These are phyloP conservation scores for Deinandra increscens DNA, from an alignment of 129 eudicot species.

Conservation along the genomic window DNA sequence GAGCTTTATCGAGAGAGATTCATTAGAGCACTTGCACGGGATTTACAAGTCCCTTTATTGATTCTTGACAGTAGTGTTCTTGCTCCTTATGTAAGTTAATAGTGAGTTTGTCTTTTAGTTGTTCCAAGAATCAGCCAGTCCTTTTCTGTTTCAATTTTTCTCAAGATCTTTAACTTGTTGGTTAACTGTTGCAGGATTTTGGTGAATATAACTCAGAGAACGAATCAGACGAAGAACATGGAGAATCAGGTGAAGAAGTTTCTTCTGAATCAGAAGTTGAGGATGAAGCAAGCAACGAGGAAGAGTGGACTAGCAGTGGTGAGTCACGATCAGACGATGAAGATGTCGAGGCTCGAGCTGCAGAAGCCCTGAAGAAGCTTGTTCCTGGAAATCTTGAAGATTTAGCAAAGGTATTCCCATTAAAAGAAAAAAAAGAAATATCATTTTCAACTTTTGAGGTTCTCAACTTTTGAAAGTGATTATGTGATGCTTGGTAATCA, in stretches of 20 bases:
- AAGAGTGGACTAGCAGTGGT: slow-evolving; percentile 73
- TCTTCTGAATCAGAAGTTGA: slow-evolving; percentile 73
- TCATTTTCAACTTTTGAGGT: not conserved
- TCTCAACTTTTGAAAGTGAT: not conserved
- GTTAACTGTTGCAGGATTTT: slow-evolving; percentile 50
- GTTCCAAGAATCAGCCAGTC: not conserved
- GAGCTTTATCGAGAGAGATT: slow-evolving; percentile 95
- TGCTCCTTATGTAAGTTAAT: slow-evolving; percentile 79
- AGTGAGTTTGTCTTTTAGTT: not conserved
- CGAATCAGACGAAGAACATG: slow-evolving; percentile 80
- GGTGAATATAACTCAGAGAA: slow-evolving; percentile 66
- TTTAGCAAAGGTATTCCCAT: slow-evolving; percentile 63
- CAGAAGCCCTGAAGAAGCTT: slow-evolving; percentile 70
- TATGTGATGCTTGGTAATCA: not conserved
- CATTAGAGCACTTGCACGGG: slow-evolving; percentile 89
- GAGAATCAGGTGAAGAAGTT: slow-evolving; percentile 58
- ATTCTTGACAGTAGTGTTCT: slow-evolving; percentile 89
- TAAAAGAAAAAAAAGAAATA: not conserved
- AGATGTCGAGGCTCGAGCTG: slow-evolving; percentile 56
- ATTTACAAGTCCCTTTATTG: slow-evolving; percentile 78
- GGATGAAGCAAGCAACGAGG: slow-evolving; percentile 71
- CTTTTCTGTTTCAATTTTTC: not conserved
- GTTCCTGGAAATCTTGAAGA: slow-evolving; percentile 74
- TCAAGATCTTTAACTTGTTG: not conserved
- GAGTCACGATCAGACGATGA: slow-evolving; percentile 70